phyloP scores from a whole-genome alignment of 441 rosid genomes.

The Pelargonium citronellum region DNA sequence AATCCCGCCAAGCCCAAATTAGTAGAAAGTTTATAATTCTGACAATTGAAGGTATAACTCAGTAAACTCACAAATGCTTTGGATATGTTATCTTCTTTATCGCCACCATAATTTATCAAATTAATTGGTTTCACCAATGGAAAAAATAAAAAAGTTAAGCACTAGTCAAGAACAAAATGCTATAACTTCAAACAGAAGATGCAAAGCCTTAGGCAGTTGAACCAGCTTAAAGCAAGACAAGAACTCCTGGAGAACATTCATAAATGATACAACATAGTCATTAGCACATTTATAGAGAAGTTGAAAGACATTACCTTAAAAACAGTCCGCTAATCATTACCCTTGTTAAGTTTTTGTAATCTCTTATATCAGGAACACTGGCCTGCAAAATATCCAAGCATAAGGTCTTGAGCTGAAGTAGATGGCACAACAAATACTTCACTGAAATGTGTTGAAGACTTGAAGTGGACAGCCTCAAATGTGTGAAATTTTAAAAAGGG shows the following conservation, averaged over 20 bases:
- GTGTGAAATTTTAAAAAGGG: not conserved
- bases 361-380: conserved; percentile 81
- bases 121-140: conserved; percentile 1
- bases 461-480: not conserved
- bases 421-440: conserved; percentile 4
- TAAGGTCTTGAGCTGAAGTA: conserved; percentile 21
- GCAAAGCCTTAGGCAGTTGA: not conserved
- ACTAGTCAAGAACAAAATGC: too few species aligned
- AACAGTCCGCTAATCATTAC: conserved; percentile 75
- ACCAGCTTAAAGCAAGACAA: conserved; percentile 5
- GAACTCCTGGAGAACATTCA: not conserved
- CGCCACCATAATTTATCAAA: not conserved
- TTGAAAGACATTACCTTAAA: conserved; percentile 50
- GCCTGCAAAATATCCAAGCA: conserved; percentile 49
- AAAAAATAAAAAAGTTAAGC: too few species aligned
- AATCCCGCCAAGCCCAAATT: not conserved
- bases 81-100: not conserved
- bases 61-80: not conserved
- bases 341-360: conserved; percentile 63
- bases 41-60: not conserved
- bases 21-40: not conserved
- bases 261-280: not conserved
- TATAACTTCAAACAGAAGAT: not conserved
- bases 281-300: conserved; percentile 2
- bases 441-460: not conserved